Evolutionary conservation across 345 rosid species (phyloP), one percentile per base, ranked within the genome.

Genomic region (Trapa bicornis): DNA sequence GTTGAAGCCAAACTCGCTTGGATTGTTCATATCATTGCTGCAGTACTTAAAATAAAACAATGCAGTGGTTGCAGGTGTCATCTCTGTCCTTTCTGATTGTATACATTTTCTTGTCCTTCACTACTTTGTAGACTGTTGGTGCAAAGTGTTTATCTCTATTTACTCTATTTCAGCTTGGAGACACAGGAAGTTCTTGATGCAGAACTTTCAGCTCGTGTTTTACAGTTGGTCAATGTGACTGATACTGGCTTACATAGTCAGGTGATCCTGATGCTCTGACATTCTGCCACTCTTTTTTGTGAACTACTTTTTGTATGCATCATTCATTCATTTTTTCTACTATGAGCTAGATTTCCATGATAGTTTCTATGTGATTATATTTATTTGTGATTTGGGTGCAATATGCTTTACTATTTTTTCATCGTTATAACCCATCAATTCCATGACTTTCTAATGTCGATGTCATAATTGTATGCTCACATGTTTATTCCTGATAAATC

Each of bases 151-250:
- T 16, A 38, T 43, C 47, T 39, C 33, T 64, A 15, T 56, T 3
- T 41, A 41, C 62, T 68, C 33, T 74, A 70, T 32, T 81, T 84
- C 92, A 95, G 99, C 67, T 73, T 75, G 84, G 99, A 95, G 80
- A 83, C 96, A 35, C 99, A 87, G 75, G 99, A 95, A 80, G 83
- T 86, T 73, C 88, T 95, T 74, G 99, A 95, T 81, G 99, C 99
- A 8, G 99, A 95, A 77, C 97, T 95, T 74, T 87, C 99, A 57
- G 99, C 99, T 72, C 97, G 96, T 76, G 90, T 95, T 77, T 76
- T 95, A 85, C 96, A 83, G 81, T 82, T 94, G 74, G 87, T 91
- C 67, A 86, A 83, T 75, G 87, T 94, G 73, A 86, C 86, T 66
- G 99, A 95, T 74, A 89, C 89, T 83, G 97, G 97, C 73, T 79